phyloP scores from a whole-genome alignment of 2,329 filamentous ascomycete genomes.

The Rutstroemia sp. region DNA sequence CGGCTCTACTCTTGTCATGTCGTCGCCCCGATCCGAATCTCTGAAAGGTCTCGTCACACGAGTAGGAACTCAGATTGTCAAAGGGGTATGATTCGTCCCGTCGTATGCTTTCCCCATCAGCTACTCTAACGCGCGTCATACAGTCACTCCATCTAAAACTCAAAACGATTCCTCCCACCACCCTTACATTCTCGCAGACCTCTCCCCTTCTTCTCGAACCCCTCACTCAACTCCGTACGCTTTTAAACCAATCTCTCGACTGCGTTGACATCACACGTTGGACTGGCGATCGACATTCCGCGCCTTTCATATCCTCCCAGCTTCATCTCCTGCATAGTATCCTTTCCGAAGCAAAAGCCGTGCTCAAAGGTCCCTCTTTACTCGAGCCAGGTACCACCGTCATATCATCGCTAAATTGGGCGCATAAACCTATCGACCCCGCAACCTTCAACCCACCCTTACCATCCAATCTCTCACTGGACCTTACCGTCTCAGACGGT shows the following conservation, averaged over 20 bases:
- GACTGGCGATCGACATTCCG: constrained; percentile 55
- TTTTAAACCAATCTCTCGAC: constrained; percentile 77
- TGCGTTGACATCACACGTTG: constrained; percentile 71
- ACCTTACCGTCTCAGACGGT: constrained; percentile 63
- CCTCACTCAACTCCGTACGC: constrained; percentile 63
- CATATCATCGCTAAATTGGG: constrained; percentile 12
- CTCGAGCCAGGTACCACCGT: constrained; percentile 20
- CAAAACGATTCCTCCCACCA: constrained; percentile 49
- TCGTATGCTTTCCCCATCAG: not conserved
- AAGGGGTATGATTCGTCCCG: constrained; percentile 55
- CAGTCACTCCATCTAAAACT: constrained; percentile 73
- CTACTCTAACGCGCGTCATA: not conserved
- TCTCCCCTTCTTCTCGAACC: constrained; percentile 56
- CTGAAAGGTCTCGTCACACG: constrained; percentile 91
- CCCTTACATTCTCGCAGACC: constrained; percentile 30
- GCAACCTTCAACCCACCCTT: constrained; percentile 55
- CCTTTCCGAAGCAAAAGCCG: constrained; percentile 42
- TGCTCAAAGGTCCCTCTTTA: constrained; percentile 47
- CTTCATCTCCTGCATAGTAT: constrained; percentile 49
- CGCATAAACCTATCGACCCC: constrained; percentile 25
- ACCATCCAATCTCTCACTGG: constrained; percentile 64
- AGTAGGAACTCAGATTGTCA: constrained; percentile 83
- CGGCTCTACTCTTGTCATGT: constrained; percentile 83
- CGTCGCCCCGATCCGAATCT: constrained; percentile 76
- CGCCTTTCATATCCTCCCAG: constrained; percentile 45